Conservation (phyloP, 2,329 filamentous ascomycete species). For the Fusarium devonianum region DNA sequence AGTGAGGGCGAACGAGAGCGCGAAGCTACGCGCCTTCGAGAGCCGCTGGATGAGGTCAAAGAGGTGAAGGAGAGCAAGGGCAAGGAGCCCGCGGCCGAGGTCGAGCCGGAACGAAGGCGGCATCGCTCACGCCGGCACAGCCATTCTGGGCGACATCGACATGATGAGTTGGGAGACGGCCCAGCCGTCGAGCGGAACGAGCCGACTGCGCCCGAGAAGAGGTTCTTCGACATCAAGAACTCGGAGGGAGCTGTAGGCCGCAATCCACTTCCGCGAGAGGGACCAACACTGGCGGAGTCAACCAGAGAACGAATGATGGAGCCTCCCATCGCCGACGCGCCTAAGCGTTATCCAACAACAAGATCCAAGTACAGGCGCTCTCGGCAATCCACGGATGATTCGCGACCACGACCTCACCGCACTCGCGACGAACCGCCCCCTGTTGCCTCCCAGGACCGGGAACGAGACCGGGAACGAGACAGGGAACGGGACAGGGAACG, state of each 20-base stretch:
- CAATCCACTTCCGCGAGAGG: constrained; percentile 38
- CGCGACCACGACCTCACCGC: constrained; percentile 34
- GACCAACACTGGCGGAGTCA: constrained; percentile 28
- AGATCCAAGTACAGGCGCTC: constrained; percentile 27
- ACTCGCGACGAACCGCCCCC: constrained; percentile 27
- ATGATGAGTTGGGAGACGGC: constrained; percentile 43
- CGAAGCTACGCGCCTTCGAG: constrained; percentile 24
- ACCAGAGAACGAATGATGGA: constrained; percentile 38
- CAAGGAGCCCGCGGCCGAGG: constrained; percentile 44
- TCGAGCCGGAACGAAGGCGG: constrained; percentile 41
- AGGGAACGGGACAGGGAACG: constrained; percentile 15
- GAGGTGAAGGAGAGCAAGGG: constrained; percentile 37
- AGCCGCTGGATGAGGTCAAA: constrained; percentile 5
- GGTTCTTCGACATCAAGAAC: constrained; percentile 53
- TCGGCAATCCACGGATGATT: constrained; percentile 32
- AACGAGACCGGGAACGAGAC: constrained; percentile 26
- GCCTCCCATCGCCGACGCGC: constrained; percentile 36
- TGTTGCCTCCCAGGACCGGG: too few relatives aligned
- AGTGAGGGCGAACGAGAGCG: constrained; percentile 34
- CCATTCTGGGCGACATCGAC: constrained; percentile 46
- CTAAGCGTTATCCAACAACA: constrained; percentile 42
- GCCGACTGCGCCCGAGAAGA: constrained; percentile 44
- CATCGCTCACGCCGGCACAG: constrained; percentile 54
- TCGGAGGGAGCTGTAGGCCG: constrained; percentile 45
- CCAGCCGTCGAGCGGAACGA: constrained; percentile 38